Evolutionary conservation across 305 asterid species (phyloP).

Genomic region (Fraxinus latifolia): DNA sequence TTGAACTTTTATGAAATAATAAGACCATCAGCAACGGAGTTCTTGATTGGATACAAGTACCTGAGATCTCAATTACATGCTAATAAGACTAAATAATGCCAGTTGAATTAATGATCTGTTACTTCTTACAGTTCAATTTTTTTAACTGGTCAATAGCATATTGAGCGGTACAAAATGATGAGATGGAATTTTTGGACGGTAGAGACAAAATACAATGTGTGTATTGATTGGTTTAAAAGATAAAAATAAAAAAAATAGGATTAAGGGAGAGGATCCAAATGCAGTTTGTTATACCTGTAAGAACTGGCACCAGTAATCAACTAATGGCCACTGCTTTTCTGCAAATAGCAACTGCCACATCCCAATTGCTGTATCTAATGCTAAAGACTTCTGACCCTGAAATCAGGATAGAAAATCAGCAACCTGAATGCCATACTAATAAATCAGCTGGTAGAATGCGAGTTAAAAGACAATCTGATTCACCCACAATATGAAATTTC

Average conservation of each 20-base stretch:
- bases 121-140: not conserved
- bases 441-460: constrained; percentile 5
- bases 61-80: not conserved
- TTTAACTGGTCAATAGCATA: not conserved
- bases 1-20: not conserved
- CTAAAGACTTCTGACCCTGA: constrained; percentile 98
- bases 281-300: constrained; percentile 57
- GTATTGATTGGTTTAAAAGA: not conserved
- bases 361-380: constrained; percentile 96
- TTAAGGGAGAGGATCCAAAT: not conserved
- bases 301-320: constrained; percentile 98
- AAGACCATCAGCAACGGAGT: not conserved
- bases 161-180: not conserved
- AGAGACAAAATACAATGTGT: not conserved
- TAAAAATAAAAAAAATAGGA: not conserved
- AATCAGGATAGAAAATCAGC: constrained; percentile 23
- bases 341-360: constrained; percentile 99
- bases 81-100: not conserved
- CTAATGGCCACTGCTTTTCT: constrained; percentile 90
- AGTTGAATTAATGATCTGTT: not conserved
- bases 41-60: not conserved
- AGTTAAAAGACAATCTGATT: not conserved
- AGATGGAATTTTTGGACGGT: not conserved
- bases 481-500: not conserved
- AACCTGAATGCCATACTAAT: constrained; percentile 7